Conservation (phyloP, 2,329 filamentous ascomycete genomes). For the Raffaelea deltoideospora region DNA sequence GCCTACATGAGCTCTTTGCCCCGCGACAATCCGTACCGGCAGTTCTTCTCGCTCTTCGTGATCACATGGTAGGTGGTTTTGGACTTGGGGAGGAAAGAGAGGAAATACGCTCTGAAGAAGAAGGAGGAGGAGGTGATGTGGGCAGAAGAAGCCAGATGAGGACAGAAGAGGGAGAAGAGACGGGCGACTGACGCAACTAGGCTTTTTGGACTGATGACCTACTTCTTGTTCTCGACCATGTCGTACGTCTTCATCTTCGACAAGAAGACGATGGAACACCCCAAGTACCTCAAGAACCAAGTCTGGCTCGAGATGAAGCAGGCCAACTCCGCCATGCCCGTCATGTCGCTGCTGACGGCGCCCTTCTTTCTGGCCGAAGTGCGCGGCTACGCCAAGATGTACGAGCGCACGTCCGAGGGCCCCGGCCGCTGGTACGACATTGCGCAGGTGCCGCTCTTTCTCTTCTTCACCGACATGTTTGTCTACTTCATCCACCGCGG, state of each 20-base stretch:
- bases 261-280: conserved; percentile 75
- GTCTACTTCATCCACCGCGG: conserved; percentile 89
- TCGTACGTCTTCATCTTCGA: conserved; percentile 88
- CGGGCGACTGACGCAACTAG: too few relatives aligned
- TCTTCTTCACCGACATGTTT: conserved; percentile 74
- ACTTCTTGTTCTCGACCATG: conserved; percentile 69
- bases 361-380: conserved; percentile 74
- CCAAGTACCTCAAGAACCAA: conserved; percentile 91
- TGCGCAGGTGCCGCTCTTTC: conserved; percentile 76
- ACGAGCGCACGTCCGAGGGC: conserved; percentile 62
- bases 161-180: too few relatives aligned
- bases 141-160: too few relatives aligned
- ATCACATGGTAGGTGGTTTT: conserved; percentile 59
- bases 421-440: conserved; percentile 66
- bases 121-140: too few relatives aligned
- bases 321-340: conserved; percentile 59
- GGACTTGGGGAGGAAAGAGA: too few relatives aligned
- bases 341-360: conserved; percentile 69
- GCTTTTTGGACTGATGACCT: conserved; percentile 71
- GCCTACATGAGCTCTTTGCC: conserved; percentile 67
- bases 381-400: conserved; percentile 72
- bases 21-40: conserved; percentile 63
- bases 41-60: conserved; percentile 60
- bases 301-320: conserved; percentile 74
- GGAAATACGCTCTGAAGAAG: too few relatives aligned